Base-by-base conservation (phyloP, 2,329 filamentous ascomycete species). In the Apiospora aurea region DNA sequence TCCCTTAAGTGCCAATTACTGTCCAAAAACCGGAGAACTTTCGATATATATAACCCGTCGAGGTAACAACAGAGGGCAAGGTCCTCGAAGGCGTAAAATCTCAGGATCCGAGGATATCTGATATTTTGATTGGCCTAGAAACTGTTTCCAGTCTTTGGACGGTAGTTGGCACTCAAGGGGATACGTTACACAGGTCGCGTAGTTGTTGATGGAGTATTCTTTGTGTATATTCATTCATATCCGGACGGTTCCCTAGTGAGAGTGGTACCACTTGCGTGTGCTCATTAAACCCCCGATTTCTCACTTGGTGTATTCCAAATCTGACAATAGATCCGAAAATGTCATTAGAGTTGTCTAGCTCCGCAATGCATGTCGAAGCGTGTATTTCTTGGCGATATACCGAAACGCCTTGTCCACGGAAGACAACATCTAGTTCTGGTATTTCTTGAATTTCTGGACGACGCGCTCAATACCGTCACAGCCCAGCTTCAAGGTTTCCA, bases 391-490 rank as follows among this genome's bases (percentile, higher is more conserved):
- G 53, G 18, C 29, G 10, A 13, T 64, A 13, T 41, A 41, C 57
- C 53, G 18, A 14, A n/a, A 14, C 34, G 34, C 29, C 34, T 41
- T 29, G 18, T 13, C 10, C 7, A n/a, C 13, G 29, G 2, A 61
- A 38, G 53, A 53, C n/a, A n/a, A 13, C 4, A 13, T n/a, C 57
- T 64, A 64, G 18, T n/a, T 41, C 57, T 41, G 18, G 21, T 14
- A 41, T 13, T 83, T 64, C 34, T 41, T 64, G 57, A 64, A 92
- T 89, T 93, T 93, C 79, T 88, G 90, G 70, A 97, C 87, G 26
- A 96, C 92, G 71, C 93, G 87, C 86, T 97, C 93, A 78, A 97
- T 96, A 53, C 92, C 94, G 80, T 97, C 93, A 73, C 96, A 87
- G 46, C 94, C 94, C 83, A 88, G 90, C 87, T 92, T 91, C 71